Evolutionary conservation across 495 filamentous ascomycete genomes (phyloP).

Genomic region (Penicillium goetzii): DNA sequence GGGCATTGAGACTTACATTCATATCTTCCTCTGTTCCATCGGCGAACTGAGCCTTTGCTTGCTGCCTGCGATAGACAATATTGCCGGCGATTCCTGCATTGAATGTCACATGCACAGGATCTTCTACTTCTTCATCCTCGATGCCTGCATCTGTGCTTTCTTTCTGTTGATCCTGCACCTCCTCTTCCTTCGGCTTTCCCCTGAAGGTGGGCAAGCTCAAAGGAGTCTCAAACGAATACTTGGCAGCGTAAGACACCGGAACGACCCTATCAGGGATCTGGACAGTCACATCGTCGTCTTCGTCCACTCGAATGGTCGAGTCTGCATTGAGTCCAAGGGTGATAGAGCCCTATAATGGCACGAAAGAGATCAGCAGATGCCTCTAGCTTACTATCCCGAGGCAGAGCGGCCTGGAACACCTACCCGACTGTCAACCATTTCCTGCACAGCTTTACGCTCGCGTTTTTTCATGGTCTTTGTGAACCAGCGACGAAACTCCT

Average conservation of each 20-base stretch:
- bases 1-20: slow-evolving; percentile 22
- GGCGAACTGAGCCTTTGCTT: slow-evolving; percentile 25
- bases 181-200: slow-evolving; percentile 23
- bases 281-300: slow-evolving; percentile 38
- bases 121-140: slow-evolving; percentile 20
- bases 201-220: slow-evolving; percentile 34
- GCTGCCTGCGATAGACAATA: slow-evolving; percentile 29
- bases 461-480: slow-evolving; percentile 50
- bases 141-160: slow-evolving; percentile 14
- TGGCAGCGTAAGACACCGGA: slow-evolving; percentile 32
- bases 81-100: slow-evolving; percentile 38
- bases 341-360: slow-evolving; percentile 36
- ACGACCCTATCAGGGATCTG: slow-evolving; percentile 31
- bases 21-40: slow-evolving; percentile 34
- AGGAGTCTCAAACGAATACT: slow-evolving; percentile 43
- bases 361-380: background rate
- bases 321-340: slow-evolving; percentile 48
- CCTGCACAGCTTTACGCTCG: slow-evolving; percentile 46
- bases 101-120: slow-evolving; percentile 35
- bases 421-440: slow-evolving; percentile 49
- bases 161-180: slow-evolving; percentile 19
- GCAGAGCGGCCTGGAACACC: slow-evolving; percentile 13
- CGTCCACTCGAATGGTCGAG: slow-evolving; percentile 37
- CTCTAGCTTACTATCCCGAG: background rate
- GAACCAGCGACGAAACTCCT: slow-evolving; percentile 56